Conservation (phyloP, 805 yeast species). For the Candida methanosorbosa region DNA sequence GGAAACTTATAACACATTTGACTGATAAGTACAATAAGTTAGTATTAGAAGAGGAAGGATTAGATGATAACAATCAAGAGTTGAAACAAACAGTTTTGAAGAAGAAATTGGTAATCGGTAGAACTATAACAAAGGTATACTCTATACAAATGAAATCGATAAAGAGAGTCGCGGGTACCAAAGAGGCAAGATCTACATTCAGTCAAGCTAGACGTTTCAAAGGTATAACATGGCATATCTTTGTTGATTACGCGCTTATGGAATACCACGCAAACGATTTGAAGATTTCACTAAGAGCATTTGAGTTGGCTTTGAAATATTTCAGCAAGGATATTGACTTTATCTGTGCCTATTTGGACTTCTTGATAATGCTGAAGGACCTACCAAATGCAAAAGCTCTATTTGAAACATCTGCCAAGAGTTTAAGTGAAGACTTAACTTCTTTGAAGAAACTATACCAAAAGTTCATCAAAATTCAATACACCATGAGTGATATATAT, state of each 20-base stretch:
- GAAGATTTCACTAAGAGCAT: conserved; percentile 64
- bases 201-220: conserved; percentile 57
- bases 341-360: conserved; percentile 61
- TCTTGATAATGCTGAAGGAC: conserved; percentile 59
- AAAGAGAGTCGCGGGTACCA: conserved; percentile 40
- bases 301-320: conserved; percentile 67
- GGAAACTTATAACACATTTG: conserved; percentile 39
- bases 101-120: conserved; percentile 4
- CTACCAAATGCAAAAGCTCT: conserved; percentile 67
- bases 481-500: conserved; percentile 59
- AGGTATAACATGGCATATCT: conserved; percentile 66
- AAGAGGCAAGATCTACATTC: conserved; percentile 65
- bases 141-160: conserved; percentile 62
- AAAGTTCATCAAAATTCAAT: conserved; percentile 58
- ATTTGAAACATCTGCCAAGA: conserved; percentile 68
- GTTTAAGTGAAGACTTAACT: conserved; percentile 30
- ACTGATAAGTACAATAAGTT: conserved; percentile 13
- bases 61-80: conserved; percentile 3
- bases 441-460: conserved; percentile 41
- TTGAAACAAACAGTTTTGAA: background rate
- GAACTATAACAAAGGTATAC: conserved; percentile 55
- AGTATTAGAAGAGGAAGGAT: conserved; percentile 9
- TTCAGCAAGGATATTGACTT: conserved; percentile 46
- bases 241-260: conserved; percentile 71
- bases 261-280: conserved; percentile 64